phyloP scores from a whole-genome alignment of 345 rosid genomes.

The Citrus australasica region DNA sequence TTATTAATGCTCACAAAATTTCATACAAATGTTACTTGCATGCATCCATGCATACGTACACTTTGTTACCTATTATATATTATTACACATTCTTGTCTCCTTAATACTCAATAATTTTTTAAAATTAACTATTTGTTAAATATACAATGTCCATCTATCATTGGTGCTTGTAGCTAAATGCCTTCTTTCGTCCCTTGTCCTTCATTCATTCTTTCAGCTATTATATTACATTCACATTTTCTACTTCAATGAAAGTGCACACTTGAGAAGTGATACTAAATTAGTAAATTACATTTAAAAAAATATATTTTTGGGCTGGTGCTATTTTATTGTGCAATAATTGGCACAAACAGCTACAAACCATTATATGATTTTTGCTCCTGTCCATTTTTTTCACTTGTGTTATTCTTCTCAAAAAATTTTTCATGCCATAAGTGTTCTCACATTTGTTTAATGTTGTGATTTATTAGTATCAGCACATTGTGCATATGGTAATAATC shows the following conservation, averaged over 20 bases:
- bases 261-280: not conserved
- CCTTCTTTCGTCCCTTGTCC: not conserved
- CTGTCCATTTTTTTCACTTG: not conserved
- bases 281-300: not conserved
- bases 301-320: not conserved
- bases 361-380: not conserved
- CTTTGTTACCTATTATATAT: not conserved
- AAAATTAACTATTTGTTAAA: not conserved
- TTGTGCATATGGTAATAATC: not conserved
- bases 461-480: not conserved
- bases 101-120: not conserved
- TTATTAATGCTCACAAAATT: not conserved
- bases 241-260: not conserved
- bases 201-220: not conserved
- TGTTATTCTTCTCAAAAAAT: not conserved
- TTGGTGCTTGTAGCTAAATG: not conserved
- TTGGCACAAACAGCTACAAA: not conserved
- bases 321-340: not conserved
- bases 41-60: not conserved
- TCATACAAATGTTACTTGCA: not conserved
- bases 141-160: not conserved
- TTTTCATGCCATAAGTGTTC: not conserved
- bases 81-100: not conserved
- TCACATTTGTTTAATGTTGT: not conserved
- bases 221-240: not conserved